Evolutionary conservation across 2,329 filamentous ascomycete genomes (phyloP).

Genomic region (Metarhizium guizhouense): DNA sequence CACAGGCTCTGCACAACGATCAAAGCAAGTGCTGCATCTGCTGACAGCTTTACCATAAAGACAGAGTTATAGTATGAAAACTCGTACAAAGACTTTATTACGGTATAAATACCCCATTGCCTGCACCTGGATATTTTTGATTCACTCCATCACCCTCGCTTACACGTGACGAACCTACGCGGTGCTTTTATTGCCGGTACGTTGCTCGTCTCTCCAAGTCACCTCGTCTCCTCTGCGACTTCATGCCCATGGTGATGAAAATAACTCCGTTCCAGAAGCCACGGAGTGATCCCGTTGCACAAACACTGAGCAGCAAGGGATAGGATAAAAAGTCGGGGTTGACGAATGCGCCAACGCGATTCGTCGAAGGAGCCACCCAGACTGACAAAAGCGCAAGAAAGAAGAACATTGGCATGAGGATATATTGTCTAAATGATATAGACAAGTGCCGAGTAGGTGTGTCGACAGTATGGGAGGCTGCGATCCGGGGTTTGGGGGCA

Average conservation of each 20-base stretch:
- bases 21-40: too few species aligned
- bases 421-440: neutral
- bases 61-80: too few species aligned
- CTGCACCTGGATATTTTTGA: too few species aligned
- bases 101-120: too few species aligned
- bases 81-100: too few species aligned
- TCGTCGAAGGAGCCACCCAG: neutral
- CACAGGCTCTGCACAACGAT: too few species aligned
- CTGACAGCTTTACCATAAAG: too few species aligned
- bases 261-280: neutral
- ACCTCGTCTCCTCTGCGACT: neutral
- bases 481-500: neutral
- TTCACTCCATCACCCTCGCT: too few species aligned
- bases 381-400: neutral
- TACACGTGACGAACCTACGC: too few species aligned
- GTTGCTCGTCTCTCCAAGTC: too few species aligned
- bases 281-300: neutral
- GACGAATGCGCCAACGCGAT: neutral
- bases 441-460: neutral
- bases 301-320: neutral
- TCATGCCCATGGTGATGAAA: neutral
- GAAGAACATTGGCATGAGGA: neutral
- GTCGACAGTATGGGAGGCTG: neutral
- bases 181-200: too few species aligned
- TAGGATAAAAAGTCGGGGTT: neutral